Evolutionary conservation across 192 early-diverging fungal genomes (phyloP).

Genomic region (Phlyctochytrium planicorne): DNA sequence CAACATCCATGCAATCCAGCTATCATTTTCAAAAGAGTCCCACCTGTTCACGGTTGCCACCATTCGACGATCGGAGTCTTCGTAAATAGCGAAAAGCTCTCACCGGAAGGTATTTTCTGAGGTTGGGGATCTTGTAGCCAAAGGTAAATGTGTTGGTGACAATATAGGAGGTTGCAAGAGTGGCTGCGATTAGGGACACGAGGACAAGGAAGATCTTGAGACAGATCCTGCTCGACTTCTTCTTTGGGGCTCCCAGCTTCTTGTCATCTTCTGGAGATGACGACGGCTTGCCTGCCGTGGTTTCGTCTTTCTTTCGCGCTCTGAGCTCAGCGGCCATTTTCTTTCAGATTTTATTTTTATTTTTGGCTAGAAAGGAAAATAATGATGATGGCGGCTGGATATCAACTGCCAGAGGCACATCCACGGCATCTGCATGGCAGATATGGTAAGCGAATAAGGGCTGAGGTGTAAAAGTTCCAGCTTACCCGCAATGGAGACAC

Average conservation of each 20-base stretch:
- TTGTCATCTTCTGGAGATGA: too few relatives aligned
- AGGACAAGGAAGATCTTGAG: conserved; percentile 1
- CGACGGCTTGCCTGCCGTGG: too few relatives aligned
- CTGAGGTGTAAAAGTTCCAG: not conserved
- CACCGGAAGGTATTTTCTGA: conserved; percentile 39
- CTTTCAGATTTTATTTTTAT: not conserved
- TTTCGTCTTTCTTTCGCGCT: too few relatives aligned
- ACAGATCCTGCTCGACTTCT: not conserved
- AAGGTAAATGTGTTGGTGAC: conserved; percentile 46
- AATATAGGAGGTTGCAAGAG: conserved; percentile 31
- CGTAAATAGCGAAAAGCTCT: conserved; percentile 4
- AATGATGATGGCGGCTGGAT: too few relatives aligned
- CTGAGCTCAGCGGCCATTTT: too few relatives aligned
- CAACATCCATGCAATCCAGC: too few relatives aligned
- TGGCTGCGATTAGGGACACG: not conserved
- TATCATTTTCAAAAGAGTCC: too few relatives aligned
- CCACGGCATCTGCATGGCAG: conserved; percentile 41
- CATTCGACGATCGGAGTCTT: not conserved
- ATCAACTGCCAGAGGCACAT: conserved; percentile 45
- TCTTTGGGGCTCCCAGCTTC: not conserved
- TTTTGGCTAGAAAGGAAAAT: too few relatives aligned
- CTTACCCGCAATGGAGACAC: conserved; percentile 92
- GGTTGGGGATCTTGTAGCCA: conserved; percentile 39
- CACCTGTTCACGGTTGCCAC: too few relatives aligned
- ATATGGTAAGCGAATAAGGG: not conserved